Conservation (phyloP, 2,329 filamentous ascomycete genomes). For the Aspergillus brunneoviolaceus region DNA sequence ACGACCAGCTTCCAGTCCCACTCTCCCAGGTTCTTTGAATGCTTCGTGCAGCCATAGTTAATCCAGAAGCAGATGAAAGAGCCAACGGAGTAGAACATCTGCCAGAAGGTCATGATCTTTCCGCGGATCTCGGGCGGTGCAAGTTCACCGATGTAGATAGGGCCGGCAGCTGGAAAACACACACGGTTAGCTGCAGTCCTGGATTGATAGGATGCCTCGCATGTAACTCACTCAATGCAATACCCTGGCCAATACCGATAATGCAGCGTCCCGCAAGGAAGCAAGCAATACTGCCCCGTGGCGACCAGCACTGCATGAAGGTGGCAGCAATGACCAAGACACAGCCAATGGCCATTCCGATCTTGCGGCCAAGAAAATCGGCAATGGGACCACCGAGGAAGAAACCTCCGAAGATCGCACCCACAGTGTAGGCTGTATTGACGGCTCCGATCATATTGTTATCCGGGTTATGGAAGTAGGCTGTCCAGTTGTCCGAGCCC, state of each 20-base stretch:
- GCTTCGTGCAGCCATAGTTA: slow-evolving; percentile 61
- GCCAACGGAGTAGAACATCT: slow-evolving; percentile 66
- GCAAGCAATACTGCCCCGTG: slow-evolving; percentile 59
- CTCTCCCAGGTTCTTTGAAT: slow-evolving; percentile 58
- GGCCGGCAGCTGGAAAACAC: slow-evolving; percentile 55
- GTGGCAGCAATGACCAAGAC: slow-evolving; percentile 66
- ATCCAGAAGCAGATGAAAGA: slow-evolving; percentile 67
- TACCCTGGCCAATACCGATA: slow-evolving; percentile 68
- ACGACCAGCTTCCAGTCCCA: slow-evolving; percentile 75
- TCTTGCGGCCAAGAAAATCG: slow-evolving; percentile 61
- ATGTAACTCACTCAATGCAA: slow-evolving; percentile 56
- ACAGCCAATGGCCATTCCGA: slow-evolving; percentile 66
- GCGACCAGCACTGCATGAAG: slow-evolving; percentile 66
- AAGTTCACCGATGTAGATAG: slow-evolving; percentile 70
- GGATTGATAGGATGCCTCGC: background rate
- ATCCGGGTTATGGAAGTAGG: slow-evolving; percentile 56
- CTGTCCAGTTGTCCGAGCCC: slow-evolving; percentile 65
- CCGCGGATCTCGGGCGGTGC: slow-evolving; percentile 64
- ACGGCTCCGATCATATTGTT: slow-evolving; percentile 54
- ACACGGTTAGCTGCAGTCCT: slow-evolving; percentile 1
- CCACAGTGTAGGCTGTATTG: slow-evolving; percentile 70
- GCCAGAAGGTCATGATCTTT: slow-evolving; percentile 69
- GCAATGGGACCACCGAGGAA: slow-evolving; percentile 66
- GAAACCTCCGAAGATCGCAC: slow-evolving; percentile 68
- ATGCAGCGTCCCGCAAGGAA: slow-evolving; percentile 69